phyloP scores from a whole-genome alignment of 768 basidiomycete genomes.

The Trichaptum fuscoviolaceum region DNA sequence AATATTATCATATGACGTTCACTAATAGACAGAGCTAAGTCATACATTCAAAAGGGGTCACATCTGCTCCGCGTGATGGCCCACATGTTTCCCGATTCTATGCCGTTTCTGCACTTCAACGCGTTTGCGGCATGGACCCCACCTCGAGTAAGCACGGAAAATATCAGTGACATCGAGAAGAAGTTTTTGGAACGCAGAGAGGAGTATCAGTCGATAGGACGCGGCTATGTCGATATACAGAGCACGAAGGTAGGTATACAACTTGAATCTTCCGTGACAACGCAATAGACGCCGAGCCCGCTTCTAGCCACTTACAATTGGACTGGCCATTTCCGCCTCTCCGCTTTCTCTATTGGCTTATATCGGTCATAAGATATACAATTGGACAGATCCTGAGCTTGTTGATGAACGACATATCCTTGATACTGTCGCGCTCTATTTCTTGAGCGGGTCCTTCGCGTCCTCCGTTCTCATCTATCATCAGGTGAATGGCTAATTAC shows the following conservation, averaged over 20 bases:
- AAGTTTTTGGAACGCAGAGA: constrained; percentile 6
- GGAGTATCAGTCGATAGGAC: constrained; percentile 12
- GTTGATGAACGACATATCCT: constrained; percentile 13
- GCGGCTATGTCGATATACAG: constrained; percentile 15
- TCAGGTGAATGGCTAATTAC: constrained; percentile 1
- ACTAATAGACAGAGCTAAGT: no score
- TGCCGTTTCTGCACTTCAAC: constrained; percentile 18
- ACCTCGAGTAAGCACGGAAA: neutral
- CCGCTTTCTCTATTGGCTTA: constrained; percentile 16
- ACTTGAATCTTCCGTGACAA: neutral
- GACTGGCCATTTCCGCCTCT: constrained; percentile 14
- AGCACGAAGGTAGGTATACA: constrained; percentile 12
- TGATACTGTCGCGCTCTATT: constrained; percentile 16
- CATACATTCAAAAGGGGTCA: constrained; percentile 8
- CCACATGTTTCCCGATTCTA: constrained; percentile 9
- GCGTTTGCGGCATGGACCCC: constrained; percentile 13
- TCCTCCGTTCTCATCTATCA: constrained; percentile 17
- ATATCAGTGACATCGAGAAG: constrained; percentile 9
- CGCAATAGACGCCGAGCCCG: neutral
- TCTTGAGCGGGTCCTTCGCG: constrained; percentile 14
- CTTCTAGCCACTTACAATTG: constrained; percentile 16
- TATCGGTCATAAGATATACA: constrained; percentile 17
- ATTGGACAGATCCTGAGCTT: constrained; percentile 15
- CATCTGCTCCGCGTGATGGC: constrained; percentile 15
- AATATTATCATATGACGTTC: neutral